Conservation (phyloP, 2,329 filamentous ascomycete genomes). For the Escovopsis sp. region DNA sequence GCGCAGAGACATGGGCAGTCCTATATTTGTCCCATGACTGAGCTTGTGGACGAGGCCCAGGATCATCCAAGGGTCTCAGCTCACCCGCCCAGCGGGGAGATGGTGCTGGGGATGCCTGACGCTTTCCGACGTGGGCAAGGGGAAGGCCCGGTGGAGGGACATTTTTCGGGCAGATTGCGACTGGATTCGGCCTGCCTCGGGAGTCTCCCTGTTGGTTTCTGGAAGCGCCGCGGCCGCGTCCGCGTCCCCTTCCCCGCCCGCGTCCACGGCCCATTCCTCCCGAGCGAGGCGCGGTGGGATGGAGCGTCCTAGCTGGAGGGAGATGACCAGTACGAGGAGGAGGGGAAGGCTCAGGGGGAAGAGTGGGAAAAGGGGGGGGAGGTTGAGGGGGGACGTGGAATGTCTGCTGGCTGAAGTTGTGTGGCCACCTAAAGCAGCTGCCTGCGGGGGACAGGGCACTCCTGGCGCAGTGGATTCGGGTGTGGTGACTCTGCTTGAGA, state of each 20-base stretch:
- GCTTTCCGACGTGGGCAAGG: too few relatives aligned
- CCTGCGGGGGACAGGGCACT: slow-evolving; percentile 6
- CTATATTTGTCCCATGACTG: too few relatives aligned
- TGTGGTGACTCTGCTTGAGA: slow-evolving; percentile 15
- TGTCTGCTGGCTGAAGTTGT: slow-evolving; percentile 6
- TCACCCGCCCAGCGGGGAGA: too few relatives aligned
- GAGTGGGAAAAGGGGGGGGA: slow-evolving; percentile 5
- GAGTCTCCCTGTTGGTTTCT: slow-evolving; percentile 6
- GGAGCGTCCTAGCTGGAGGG: too few relatives aligned
- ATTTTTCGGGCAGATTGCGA: background rate
- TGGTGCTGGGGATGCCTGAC: too few relatives aligned
- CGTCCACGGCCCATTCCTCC: slow-evolving; percentile 4
- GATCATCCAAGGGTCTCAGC: too few relatives aligned
- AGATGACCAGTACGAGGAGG: too few relatives aligned
- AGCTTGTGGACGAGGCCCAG: too few relatives aligned
- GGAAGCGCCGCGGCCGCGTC: slow-evolving; percentile 2
- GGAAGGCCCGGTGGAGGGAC: background rate
- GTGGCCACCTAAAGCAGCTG: slow-evolving; percentile 6
- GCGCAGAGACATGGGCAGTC: too few relatives aligned
- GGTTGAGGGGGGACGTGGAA: slow-evolving; percentile 6
- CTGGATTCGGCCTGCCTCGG: background rate
- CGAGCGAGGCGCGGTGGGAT: background rate
- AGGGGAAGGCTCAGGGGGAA: slow-evolving; percentile 1
- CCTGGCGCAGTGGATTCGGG: slow-evolving; percentile 11
- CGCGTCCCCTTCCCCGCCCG: slow-evolving; percentile 1